Percentiles rank a stretch among this genome's conserved stretches.
These are phyloP conservation scores for Talaromyces trachyspermus DNA, from an alignment of 495 filamentous ascomycete species.

Conservation along the genomic window DNA sequence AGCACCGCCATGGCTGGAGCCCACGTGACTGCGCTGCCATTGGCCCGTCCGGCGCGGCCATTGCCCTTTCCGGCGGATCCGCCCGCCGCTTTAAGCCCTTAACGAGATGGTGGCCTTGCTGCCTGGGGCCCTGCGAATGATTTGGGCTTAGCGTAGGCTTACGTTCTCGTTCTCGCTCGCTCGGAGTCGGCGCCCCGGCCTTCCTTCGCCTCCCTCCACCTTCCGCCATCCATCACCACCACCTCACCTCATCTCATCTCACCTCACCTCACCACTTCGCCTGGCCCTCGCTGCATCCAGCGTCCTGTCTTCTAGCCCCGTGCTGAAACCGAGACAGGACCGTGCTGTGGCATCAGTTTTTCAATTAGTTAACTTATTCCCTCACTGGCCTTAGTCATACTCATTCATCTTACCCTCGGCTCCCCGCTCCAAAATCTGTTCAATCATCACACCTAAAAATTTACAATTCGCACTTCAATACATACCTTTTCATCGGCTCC, in stretches of 20 bases:
- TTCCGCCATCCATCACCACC: constrained; percentile 3
- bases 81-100: neutral
- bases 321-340: too few species aligned
- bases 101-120: neutral
- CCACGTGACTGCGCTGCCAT: too few species aligned
- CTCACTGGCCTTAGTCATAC: constrained; percentile 6
- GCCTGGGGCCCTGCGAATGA: neutral
- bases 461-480: neutral
- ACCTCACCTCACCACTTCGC: too few species aligned
- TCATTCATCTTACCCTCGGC: neutral
- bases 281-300: too few species aligned
- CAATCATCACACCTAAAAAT: neutral
- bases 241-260: neutral
- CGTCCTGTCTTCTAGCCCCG: neutral
- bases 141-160: too few species aligned
- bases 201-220: neutral
- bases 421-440: constrained; percentile 3
- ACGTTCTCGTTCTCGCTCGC: too few species aligned
- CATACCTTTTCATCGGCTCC: too few species aligned
- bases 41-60: neutral
- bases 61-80: neutral
- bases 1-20: too few species aligned
- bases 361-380: too few species aligned
- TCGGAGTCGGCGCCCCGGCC: too few species aligned
- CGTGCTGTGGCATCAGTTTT: too few species aligned